Evolutionary conservation across 805 yeast species (phyloP).

Genomic region (Blastobotrys peoriensis): DNA sequence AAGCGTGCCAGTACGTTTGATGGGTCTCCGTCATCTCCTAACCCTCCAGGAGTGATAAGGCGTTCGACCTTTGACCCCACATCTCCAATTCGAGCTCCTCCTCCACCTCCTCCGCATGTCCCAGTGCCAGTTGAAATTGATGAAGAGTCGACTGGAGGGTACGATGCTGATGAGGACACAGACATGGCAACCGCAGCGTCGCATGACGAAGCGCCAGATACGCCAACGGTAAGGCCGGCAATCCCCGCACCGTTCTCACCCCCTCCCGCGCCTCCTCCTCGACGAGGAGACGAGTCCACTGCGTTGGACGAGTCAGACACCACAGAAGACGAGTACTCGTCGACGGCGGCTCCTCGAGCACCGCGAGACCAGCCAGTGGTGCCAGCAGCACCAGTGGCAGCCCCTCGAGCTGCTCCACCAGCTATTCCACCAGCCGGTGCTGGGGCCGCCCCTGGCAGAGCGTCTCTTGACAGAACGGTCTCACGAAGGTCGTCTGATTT

Average conservation of each 20-base stretch:
- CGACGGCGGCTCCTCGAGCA: background rate
- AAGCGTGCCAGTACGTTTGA: slow-evolving; percentile 3
- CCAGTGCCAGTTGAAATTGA: slow-evolving; percentile 60
- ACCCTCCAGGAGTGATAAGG: background rate
- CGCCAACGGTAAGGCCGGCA: slow-evolving; percentile 14
- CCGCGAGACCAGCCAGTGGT: background rate
- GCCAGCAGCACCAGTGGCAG: slow-evolving; percentile 15
- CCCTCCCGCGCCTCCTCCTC: slow-evolving; percentile 14
- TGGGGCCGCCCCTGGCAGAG: background rate
- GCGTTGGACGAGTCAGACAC: slow-evolving; percentile 3
- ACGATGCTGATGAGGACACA: slow-evolving; percentile 63
- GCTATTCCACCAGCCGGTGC: slow-evolving; percentile 18
- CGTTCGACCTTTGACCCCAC: background rate
- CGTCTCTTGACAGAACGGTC: slow-evolving; percentile 1
- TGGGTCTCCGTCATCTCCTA: background rate
- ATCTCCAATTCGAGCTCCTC: slow-evolving; percentile 12
- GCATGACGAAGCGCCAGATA: slow-evolving; percentile 9
- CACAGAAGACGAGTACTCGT: slow-evolving; percentile 7
- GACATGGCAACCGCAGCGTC: slow-evolving; percentile 22
- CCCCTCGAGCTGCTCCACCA: slow-evolving; percentile 21
- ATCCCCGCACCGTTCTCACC: slow-evolving; percentile 8
- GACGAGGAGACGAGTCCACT: slow-evolving; percentile 3
- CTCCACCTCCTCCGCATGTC: slow-evolving; percentile 25
- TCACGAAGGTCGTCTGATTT: slow-evolving; percentile 18
- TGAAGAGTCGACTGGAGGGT: slow-evolving; percentile 45